These are phyloP conservation scores for Penicillium ochrochloron DNA, from an alignment of 495 filamentous ascomycete species.

Conservation along the genomic window DNA sequence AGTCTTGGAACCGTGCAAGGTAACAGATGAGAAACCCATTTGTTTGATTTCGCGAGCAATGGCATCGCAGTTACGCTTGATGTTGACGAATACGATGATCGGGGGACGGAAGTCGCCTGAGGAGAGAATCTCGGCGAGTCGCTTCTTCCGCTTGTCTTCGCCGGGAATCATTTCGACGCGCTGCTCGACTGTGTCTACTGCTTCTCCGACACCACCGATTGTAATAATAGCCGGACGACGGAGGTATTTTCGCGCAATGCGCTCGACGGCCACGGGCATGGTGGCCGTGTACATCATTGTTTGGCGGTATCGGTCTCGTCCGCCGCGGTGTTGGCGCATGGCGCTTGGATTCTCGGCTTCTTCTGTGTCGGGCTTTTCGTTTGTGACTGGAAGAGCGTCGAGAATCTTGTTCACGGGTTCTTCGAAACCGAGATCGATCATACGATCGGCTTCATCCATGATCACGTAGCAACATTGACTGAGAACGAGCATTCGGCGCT, in stretches of 20 bases:
- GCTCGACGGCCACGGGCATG: conserved; percentile 92
- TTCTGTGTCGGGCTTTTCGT: conserved; percentile 95
- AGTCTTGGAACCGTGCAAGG: conserved; percentile 92
- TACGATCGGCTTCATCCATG: conserved; percentile 97
- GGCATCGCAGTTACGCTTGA: conserved; percentile 98
- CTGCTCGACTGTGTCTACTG: conserved; percentile 98
- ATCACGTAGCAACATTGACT: conserved; percentile 98
- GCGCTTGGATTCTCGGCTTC: conserved; percentile 85
- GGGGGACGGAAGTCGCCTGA: conserved; percentile 87
- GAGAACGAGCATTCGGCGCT: conserved; percentile 88
- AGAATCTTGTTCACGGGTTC: conserved; percentile 98
- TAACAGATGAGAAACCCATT: conserved; percentile 89
- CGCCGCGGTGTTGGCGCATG: conserved; percentile 82
- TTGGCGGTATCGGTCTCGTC: conserved; percentile 89
- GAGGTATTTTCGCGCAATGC: conserved; percentile 95
- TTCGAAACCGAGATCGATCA: conserved; percentile 99
- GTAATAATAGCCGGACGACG: conserved; percentile 93
- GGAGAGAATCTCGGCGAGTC: conserved; percentile 85
- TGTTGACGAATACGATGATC: conserved; percentile 99
- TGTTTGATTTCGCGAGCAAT: conserved; percentile 94
- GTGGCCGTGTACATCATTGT: conserved; percentile 99
- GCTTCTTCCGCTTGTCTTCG: conserved; percentile 98
- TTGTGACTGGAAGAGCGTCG: conserved; percentile 91
- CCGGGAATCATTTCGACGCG: conserved; percentile 90
- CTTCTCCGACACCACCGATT: conserved; percentile 92